Percentiles rank a stretch among this genome's conserved stretches.
phyloP scores from a whole-genome alignment of 2,329 filamentous ascomycete species.

The Penicillium sp. region DNA sequence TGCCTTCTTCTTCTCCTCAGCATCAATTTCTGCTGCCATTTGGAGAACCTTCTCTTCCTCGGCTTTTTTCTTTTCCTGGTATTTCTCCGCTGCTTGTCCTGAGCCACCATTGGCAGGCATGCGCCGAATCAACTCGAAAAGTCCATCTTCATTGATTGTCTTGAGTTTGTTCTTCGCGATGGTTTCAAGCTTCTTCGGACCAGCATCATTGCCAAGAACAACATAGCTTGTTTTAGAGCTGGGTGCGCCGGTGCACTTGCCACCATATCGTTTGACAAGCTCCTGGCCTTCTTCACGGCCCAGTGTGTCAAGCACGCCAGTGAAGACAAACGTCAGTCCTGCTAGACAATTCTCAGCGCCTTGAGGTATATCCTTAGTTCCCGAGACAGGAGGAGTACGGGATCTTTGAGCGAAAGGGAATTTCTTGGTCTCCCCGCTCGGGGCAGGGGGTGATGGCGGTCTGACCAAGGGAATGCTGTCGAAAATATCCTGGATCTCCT shows the following conservation, averaged over 20 bases:
- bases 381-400: slow-evolving; percentile 59
- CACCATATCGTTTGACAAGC: slow-evolving; percentile 88
- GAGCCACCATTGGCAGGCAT: slow-evolving; percentile 82
- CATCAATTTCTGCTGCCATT: slow-evolving; percentile 79
- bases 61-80: slow-evolving; percentile 74
- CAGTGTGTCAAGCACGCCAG: slow-evolving; percentile 74
- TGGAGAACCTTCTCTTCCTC: slow-evolving; percentile 78
- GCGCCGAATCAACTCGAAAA: slow-evolving; percentile 76
- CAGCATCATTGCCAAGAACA: slow-evolving; percentile 83
- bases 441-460: slow-evolving; percentile 75
- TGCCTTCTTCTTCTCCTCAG: slow-evolving; percentile 58
- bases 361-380: slow-evolving; percentile 66
- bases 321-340: slow-evolving; percentile 91
- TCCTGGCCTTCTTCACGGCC: slow-evolving; percentile 78
- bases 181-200: slow-evolving; percentile 84
- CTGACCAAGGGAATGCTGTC: slow-evolving; percentile 79
- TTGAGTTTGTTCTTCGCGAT: slow-evolving; percentile 76
- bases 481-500: slow-evolving; percentile 74
- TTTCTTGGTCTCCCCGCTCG: slow-evolving; percentile 61
- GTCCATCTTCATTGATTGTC: slow-evolving; percentile 87
- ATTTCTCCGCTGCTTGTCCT: slow-evolving; percentile 80
- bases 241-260: slow-evolving; percentile 77
- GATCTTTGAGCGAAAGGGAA: slow-evolving; percentile 68
- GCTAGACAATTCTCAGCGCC: slow-evolving; percentile 85
- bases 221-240: slow-evolving; percentile 94